A percentile compares a stretch with the other conserved stretches of the same genome.
Evolutionary conservation across 495 filamentous ascomycete species (phyloP).

Genomic region (Pseudoneurospora amorphoporcata): DNA sequence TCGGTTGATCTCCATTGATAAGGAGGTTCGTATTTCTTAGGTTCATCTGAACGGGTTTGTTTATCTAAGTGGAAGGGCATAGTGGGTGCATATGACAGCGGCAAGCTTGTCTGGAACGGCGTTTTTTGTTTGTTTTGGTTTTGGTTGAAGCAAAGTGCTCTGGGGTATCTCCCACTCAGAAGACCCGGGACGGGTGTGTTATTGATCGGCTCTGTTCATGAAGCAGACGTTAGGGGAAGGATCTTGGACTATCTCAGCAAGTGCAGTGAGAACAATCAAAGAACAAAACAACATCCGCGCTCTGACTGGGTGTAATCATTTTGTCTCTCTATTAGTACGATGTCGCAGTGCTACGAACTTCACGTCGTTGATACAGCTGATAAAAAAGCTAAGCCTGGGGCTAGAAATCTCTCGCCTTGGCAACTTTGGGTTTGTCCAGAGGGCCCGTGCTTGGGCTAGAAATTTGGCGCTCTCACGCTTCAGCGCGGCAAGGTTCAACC

Average conservation of each 20-base stretch:
- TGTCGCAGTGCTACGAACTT: not conserved
- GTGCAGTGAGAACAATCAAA: not conserved
- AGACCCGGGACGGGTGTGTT: not conserved
- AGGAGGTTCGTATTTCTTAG: not conserved
- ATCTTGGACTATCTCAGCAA: not conserved
- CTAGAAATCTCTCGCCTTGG: not conserved
- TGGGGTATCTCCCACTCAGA: not conserved
- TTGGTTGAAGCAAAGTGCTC: not conserved
- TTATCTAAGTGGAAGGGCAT: not conserved
- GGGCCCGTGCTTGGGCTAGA: not conserved
- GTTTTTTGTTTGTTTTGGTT: not conserved
- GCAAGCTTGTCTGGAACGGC: not conserved
- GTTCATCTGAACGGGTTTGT: not conserved
- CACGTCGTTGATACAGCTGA: not conserved
- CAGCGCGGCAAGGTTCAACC: not conserved
- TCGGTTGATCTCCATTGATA: not conserved
- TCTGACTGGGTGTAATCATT: not conserved
- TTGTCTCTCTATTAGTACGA: not conserved
- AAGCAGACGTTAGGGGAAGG: not conserved
- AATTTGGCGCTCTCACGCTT: not conserved
- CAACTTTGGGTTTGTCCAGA: not conserved
- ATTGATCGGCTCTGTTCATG: not conserved
- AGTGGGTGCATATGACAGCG: not conserved
- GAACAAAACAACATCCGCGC: not conserved
- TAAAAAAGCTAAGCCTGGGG: not conserved